Base-by-base conservation (phyloP, 1,284 basidiomycete genomes). In the Sphaerobolus stellatus region DNA sequence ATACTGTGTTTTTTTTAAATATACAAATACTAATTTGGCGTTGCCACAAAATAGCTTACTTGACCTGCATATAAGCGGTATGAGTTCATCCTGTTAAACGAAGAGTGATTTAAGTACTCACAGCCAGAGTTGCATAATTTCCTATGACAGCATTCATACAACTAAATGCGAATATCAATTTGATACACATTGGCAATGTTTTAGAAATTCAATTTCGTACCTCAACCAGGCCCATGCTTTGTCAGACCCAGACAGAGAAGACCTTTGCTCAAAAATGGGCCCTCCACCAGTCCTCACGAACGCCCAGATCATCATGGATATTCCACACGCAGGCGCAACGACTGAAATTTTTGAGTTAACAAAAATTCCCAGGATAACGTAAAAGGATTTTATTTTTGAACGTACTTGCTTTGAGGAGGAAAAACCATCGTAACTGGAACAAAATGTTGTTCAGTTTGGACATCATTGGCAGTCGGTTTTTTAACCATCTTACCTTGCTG, bases 261-360 rank as follows among this genome's bases (percentile, higher is more conserved):
- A 64, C 50, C 77, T 76, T 56, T 79, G 70, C 5, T 72, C 65
- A 47, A 79, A 75, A 16, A 87, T 71, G 34, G 81, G 78, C 16
- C 72, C 64, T 61, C 75, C 69, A 46, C 81, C 64, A 20, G 53
- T 54, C 62, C 80, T 81, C 50, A 81, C 77, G 58, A 90, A 80
- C 0, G 82, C 81, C 88, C 88, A 92, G 28, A 86, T 85, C 57
- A 91, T 73, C 59, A 90, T 88, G 7, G 82, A 80, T 24, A 91
- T 57, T 73, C 85, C 88, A 6, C 85, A 78, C 4, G 79, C 69
- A 0, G 88, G 88, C 0, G 88, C 86, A 14, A 86, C 68, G 53
- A 80, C 30, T 34, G 25, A 30, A 20, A 5, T 28, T 18, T 6
- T 13, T 22, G 34, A 13, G n/a, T 28, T 54, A 14, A 54, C 27